These are phyloP conservation scores for Pseudogymnoascus sp. DNA, from an alignment of 2,329 filamentous ascomycete genomes.

Conservation along the genomic window DNA sequence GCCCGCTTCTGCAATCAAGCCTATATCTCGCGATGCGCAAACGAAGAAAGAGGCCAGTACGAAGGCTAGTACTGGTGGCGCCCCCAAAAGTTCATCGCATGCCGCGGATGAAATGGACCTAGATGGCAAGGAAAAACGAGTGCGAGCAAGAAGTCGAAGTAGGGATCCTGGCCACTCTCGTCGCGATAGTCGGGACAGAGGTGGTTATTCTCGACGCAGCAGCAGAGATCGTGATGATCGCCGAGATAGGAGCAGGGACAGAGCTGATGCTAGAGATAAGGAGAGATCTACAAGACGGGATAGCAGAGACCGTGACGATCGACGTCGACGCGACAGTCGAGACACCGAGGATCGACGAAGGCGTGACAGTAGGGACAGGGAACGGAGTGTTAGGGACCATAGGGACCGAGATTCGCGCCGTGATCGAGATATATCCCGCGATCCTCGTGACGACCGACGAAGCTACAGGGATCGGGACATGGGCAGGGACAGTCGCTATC, in stretches of 20 bases:
- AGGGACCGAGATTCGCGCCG: conserved; percentile 8
- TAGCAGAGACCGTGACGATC: conserved; percentile 21
- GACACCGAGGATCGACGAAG: conserved; percentile 28
- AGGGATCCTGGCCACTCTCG: conserved; percentile 21
- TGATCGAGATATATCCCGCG: conserved; percentile 6
- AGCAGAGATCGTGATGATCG: conserved; percentile 13
- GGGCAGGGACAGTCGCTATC: neutral
- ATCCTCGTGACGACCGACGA: neutral
- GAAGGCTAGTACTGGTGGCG: neutral
- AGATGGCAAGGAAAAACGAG: neutral
- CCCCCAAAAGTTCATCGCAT: neutral
- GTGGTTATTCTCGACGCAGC: conserved; percentile 11
- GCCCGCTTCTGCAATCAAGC: conserved; percentile 28
- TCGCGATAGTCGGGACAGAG: conserved; percentile 17
- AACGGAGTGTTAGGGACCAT: neutral
- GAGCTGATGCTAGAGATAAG: conserved; percentile 15
- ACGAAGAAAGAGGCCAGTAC: conserved; percentile 13
- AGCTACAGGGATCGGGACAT: neutral
- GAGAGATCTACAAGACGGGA: conserved; percentile 17
- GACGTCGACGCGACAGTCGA: conserved; percentile 19
- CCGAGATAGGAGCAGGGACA: neutral
- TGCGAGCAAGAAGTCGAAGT: conserved; percentile 18
- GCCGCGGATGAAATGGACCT: neutral
- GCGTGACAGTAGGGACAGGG: conserved; percentile 18
- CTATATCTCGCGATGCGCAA: conserved; percentile 24